A percentile compares a stretch with the other conserved stretches of the same genome.
Conservation (phyloP, 2,329 filamentous ascomycete genomes). For the Diaporthe sp. region DNA sequence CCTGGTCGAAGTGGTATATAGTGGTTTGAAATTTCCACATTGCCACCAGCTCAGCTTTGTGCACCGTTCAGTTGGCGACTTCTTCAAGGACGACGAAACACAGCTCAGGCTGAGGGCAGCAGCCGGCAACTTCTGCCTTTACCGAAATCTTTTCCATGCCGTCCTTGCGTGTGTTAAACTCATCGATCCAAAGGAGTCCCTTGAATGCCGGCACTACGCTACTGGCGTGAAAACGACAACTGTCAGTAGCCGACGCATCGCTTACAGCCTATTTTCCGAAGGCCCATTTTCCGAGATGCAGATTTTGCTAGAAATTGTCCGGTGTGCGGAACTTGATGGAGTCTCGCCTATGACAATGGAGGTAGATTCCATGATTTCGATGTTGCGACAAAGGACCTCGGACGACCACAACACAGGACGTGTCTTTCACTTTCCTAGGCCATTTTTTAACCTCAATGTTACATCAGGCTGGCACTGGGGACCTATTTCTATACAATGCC, state of each 20-base stretch:
- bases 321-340: background rate
- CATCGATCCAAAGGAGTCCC: background rate
- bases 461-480: background rate
- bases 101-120: background rate
- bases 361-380: background rate
- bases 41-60: background rate
- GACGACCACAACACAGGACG: background rate
- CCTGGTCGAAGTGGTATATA: background rate
- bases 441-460: background rate
- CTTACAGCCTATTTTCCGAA: no score
- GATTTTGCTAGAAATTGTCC: background rate
- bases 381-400: background rate
- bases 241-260: background rate
- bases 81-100: background rate
- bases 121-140: conserved; percentile 4
- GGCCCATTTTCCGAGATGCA: background rate
- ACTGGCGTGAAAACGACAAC: background rate
- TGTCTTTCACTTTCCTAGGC: background rate
- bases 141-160: background rate
- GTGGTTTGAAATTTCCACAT: background rate
- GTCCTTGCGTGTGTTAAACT: background rate
- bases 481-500: background rate
- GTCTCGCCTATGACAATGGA: background rate
- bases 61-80: conserved; percentile 14
- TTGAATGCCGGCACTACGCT: background rate